Evolutionary conservation across 768 basidiomycete genomes (phyloP).

Genomic region (Tricholoma flavovirens): DNA sequence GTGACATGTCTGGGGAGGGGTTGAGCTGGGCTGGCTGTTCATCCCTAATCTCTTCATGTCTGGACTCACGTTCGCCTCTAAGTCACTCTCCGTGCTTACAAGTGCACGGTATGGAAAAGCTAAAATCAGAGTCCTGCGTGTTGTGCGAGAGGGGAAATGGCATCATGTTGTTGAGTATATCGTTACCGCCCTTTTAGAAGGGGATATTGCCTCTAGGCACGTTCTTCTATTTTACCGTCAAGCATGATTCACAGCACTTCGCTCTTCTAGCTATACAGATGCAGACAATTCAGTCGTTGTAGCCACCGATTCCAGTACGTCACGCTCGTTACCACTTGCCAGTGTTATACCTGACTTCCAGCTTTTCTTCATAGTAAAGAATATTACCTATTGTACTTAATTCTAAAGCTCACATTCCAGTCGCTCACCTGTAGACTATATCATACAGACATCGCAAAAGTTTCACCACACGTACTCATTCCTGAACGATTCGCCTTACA

Average conservation of each 20-base stretch:
- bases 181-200: slow-evolving; percentile 75
- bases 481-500: slow-evolving; percentile 88
- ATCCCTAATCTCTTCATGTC: background rate
- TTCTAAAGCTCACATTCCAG: background rate
- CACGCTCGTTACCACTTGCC: background rate
- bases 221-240: slow-evolving; percentile 1
- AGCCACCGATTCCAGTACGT: slow-evolving; percentile 85
- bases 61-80: background rate
- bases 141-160: slow-evolving; percentile 64
- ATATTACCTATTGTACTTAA: slow-evolving; percentile 55
- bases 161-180: slow-evolving; percentile 84
- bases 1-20: too few species aligned
- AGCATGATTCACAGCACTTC: background rate
- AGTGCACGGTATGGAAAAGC: slow-evolving; percentile 82
- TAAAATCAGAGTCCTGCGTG: slow-evolving; percentile 78
- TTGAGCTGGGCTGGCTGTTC: too few species aligned
- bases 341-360: background rate
- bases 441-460: slow-evolving; percentile 71
- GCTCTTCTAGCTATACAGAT: slow-evolving; percentile 61
- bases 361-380: slow-evolving; percentile 45
- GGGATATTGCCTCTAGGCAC: slow-evolving; percentile 74
- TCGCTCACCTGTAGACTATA: background rate
- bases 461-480: slow-evolving; percentile 78
- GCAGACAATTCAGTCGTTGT: slow-evolving; percentile 88
- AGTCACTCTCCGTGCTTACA: background rate